Percentiles rank a stretch among this genome's conserved stretches.
phyloP scores from a whole-genome alignment of 495 filamentous ascomycete species.

The Penicillium samsonianum region DNA sequence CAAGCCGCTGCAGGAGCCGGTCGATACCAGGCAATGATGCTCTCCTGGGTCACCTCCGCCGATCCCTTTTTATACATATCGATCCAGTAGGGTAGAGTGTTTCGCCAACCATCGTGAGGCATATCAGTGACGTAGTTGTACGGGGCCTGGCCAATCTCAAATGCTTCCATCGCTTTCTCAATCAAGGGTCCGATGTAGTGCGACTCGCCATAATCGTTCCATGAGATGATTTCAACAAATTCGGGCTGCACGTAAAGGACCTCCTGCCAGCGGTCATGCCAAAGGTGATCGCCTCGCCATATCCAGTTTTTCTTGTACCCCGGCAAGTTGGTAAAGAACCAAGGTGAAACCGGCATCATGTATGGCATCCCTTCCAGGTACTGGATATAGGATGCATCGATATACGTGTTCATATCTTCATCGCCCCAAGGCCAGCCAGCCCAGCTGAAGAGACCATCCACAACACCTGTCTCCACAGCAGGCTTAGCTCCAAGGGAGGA shows the following conservation, averaged over 20 bases:
- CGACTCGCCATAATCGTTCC: conserved; percentile 1
- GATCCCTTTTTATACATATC: not conserved
- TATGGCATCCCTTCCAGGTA: conserved; percentile 54
- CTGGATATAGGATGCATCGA: conserved; percentile 52
- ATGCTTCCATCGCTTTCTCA: not conserved
- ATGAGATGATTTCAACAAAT: conserved; percentile 49
- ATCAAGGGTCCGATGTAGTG: not conserved
- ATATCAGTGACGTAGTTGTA: not conserved
- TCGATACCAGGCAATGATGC: conserved; percentile 38
- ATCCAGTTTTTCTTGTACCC: conserved; percentile 68
- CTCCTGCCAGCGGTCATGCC: conserved; percentile 68
- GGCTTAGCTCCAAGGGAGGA: conserved; percentile 55
- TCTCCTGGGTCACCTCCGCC: not conserved
- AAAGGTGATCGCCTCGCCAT: conserved; percentile 62
- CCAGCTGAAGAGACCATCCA: conserved; percentile 65
- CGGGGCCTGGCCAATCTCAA: not conserved
- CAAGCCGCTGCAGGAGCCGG: not conserved
- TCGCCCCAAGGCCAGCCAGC: conserved; percentile 65
- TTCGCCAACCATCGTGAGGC: not conserved
- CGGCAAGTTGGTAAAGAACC: conserved; percentile 66
- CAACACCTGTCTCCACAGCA: conserved; percentile 22
- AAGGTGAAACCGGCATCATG: conserved; percentile 73
- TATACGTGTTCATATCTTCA: conserved; percentile 43
- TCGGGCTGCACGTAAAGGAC: conserved; percentile 58
- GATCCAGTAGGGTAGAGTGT: not conserved